Conservation (phyloP, 495 filamentous ascomycete species). For the Penicillium maclennaniae region DNA sequence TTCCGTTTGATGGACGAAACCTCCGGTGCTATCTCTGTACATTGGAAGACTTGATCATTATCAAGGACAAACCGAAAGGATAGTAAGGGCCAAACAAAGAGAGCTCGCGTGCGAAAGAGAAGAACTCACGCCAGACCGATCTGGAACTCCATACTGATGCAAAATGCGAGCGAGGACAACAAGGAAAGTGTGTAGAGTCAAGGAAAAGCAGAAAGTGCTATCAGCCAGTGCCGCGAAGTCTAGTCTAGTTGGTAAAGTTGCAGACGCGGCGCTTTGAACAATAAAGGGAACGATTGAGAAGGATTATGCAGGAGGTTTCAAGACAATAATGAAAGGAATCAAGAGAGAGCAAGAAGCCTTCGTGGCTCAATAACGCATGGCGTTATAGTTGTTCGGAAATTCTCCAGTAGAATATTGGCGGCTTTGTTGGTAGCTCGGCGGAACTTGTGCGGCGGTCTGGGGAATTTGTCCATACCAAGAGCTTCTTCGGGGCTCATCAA, state of each 20-base stretch:
- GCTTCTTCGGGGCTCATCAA: conserved; percentile 36
- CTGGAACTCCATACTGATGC: conserved; percentile 26
- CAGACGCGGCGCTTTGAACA: conserved; percentile 1
- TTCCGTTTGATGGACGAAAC: neutral
- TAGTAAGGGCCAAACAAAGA: conserved; percentile 1
- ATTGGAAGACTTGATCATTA: neutral
- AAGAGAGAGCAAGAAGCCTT: neutral
- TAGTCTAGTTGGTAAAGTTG: conserved; percentile 20
- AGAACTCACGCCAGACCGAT: conserved; percentile 12
- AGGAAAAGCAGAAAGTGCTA: neutral
- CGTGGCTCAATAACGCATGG: conserved; percentile 18
- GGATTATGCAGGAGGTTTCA: neutral
- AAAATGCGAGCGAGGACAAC: conserved; percentile 14
- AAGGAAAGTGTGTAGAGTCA: neutral
- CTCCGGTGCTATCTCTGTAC: neutral
- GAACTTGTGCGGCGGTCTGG: conserved; percentile 17
- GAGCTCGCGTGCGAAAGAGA: conserved; percentile 5
- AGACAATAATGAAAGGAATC: neutral
- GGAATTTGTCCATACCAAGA: conserved; percentile 40
- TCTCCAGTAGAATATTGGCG: conserved; percentile 24
- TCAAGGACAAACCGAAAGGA: neutral
- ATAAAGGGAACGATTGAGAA: neutral
- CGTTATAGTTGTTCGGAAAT: conserved; percentile 25
- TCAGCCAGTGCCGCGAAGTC: conserved; percentile 8
- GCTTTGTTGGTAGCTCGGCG: conserved; percentile 27